Evolutionary conservation across 1,139 yeast species (phyloP).

Genomic region (Meyerozyma athensensis): DNA sequence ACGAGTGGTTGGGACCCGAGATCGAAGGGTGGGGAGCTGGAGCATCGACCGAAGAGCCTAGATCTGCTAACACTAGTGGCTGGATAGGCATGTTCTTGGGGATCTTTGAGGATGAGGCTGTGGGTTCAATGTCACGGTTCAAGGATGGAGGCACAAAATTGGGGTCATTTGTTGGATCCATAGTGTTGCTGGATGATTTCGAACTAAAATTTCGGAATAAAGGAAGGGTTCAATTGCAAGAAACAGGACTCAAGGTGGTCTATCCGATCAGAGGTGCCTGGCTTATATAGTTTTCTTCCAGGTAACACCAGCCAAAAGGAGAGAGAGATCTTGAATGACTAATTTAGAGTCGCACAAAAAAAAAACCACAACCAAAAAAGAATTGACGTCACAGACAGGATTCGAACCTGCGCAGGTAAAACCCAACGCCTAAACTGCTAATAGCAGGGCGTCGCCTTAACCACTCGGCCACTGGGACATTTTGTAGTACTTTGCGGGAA

Average conservation of each 20-base stretch:
- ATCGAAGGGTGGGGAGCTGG: slow-evolving; percentile 56
- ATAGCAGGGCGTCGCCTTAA: slow-evolving; percentile 25
- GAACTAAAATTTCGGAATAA: too few relatives aligned
- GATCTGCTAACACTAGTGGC: slow-evolving; percentile 73
- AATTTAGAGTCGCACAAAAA: slow-evolving; percentile 2
- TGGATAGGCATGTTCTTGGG: slow-evolving; percentile 73
- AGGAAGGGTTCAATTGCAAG: too few relatives aligned
- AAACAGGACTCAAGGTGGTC: too few relatives aligned
- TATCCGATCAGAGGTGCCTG: too few relatives aligned
- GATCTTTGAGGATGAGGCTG: slow-evolving; percentile 68
- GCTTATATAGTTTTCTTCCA: too few relatives aligned
- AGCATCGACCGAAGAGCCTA: slow-evolving; percentile 65
- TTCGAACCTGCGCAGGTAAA: slow-evolving; percentile 87
- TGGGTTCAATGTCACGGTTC: slow-evolving; percentile 56
- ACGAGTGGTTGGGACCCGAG: background rate
- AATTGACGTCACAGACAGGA: slow-evolving; percentile 74
- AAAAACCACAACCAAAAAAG: slow-evolving; percentile 19
- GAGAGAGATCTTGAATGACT: background rate
- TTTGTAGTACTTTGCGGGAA: background rate
- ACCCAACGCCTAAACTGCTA: slow-evolving; percentile 66
- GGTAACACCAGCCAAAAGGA: too few relatives aligned
- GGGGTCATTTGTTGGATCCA: slow-evolving; percentile 84
- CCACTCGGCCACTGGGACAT: slow-evolving; percentile 23
- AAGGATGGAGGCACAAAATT: slow-evolving; percentile 70
- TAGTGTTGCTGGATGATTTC: slow-evolving; percentile 17